These are phyloP conservation scores for Aureobasidium subglaciale DNA, from an alignment of 2,329 filamentous ascomycete species.

Conservation along the genomic window DNA sequence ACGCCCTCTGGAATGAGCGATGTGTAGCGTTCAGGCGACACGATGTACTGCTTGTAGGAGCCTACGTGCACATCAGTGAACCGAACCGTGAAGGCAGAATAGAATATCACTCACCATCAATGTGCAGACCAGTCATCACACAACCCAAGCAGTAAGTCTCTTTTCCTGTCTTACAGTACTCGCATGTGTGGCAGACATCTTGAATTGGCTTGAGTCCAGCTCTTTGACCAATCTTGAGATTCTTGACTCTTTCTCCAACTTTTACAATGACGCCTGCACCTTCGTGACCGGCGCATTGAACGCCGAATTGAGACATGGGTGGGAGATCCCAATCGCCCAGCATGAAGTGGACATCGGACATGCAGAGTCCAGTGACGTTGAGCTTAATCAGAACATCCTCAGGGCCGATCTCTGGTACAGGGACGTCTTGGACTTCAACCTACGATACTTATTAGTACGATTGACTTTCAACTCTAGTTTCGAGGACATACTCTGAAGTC, in stretches of 20 bases:
- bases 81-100: neutral
- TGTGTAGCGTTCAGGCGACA: conserved; percentile 49
- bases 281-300: conserved; percentile 46
- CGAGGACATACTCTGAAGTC: conserved; percentile 32
- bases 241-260: conserved; percentile 46
- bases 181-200: conserved; percentile 46
- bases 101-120: conserved; percentile 22
- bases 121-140: conserved; percentile 40
- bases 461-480: too few relatives aligned
- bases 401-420: conserved; percentile 43
- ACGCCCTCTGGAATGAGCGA: conserved; percentile 50
- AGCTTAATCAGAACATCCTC: conserved; percentile 51
- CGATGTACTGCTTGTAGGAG: conserved; percentile 54
- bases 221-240: conserved; percentile 47
- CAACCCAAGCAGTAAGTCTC: conserved; percentile 47
- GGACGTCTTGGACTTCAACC: conserved; percentile 41
- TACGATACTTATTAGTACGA: too few relatives aligned
- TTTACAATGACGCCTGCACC: conserved; percentile 54
- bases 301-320: conserved; percentile 35
- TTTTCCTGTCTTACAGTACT: conserved; percentile 44
- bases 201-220: conserved; percentile 47
- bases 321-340: conserved; percentile 45
- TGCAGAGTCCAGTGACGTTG: conserved; percentile 53
- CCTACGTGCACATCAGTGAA: conserved; percentile 25
- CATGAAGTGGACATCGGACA: conserved; percentile 53